Evolutionary conservation across 176 grass and related monocot genomes (phyloP), one percentile per base, ranked within the genome.

Genomic region (Urochloa ruziziensis): DNA sequence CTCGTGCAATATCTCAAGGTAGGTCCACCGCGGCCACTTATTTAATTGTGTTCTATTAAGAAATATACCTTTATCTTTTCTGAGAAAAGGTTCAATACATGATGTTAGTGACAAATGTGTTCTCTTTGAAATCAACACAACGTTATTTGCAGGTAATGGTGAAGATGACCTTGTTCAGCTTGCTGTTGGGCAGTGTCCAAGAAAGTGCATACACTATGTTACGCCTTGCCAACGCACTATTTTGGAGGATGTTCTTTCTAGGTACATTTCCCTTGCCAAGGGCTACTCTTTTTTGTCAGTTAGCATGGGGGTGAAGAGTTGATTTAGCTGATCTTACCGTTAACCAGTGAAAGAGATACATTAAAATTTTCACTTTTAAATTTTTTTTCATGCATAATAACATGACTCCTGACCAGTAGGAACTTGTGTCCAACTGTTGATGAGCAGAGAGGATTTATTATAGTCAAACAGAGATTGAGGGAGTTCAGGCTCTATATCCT

Each of bases 171-270:
- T 57, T 21, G 89, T 98, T 66, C 91, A 92, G 73, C 82, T 90
- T 14, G 90, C 89, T 52, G 93, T 92, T 24, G 85, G 93, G 29
- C 93, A 93, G 62, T 98, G 93, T 77, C 96, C 96, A 57, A 93
- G 93, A 75, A 93, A 86, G 62, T 98, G 96, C 82, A 94, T 98
- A 82, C 79, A 90, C 49, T 98, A 98, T 83, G 96, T 98, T 77
- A 98, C 96, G 4, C 93, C 96, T 70, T 89, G 71, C 74, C 96
- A 98, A 34, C 89, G 87, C 46, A 61, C 65, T 77, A 88, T 98
- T 81, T 78, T 98, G 76, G 93, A 98, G 85, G 89, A 98, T 81
- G 27, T 95, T 80, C 85, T 98, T 79, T 70, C 86, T 44, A 98
- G 91, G 96, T 98, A 85, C 88, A 57, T 34, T 56, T 87, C 5